Conservation (phyloP, 2,329 filamentous ascomycete species). For the Teratosphaeria pseudoeucalypti region DNA sequence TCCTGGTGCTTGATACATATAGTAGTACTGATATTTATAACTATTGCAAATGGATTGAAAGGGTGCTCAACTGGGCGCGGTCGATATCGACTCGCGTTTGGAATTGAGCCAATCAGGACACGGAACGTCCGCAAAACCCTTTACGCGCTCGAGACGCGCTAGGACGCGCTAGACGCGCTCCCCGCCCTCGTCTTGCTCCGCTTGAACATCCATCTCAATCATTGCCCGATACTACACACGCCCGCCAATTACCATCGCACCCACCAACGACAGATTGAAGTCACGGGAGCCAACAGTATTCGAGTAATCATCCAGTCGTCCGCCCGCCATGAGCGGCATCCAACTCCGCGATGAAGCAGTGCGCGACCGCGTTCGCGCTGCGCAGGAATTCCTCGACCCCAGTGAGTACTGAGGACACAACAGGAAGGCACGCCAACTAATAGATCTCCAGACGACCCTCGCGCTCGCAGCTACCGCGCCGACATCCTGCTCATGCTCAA, state of each 20-base stretch:
- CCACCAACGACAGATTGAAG: background rate
- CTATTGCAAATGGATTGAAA: too few species aligned
- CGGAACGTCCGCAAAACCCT: too few species aligned
- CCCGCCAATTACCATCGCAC: background rate
- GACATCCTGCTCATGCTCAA: conserved; percentile 74
- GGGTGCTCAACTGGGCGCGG: too few species aligned
- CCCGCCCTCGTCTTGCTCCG: background rate
- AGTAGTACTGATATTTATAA: too few species aligned
- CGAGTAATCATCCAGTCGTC: background rate
- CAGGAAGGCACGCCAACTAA: background rate
- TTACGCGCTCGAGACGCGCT: background rate
- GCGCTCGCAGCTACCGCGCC: conserved; percentile 67
- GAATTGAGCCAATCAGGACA: too few species aligned
- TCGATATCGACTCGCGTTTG: too few species aligned
- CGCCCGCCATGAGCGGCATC: conserved; percentile 53
- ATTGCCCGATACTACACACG: background rate
- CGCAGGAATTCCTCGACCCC: conserved; percentile 89
- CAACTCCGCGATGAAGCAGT: conserved; percentile 77
- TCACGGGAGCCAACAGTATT: background rate
- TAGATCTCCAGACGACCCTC: conserved; percentile 40
- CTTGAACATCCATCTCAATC: background rate
- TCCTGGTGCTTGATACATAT: background rate
- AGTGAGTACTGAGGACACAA: conserved; percentile 45
- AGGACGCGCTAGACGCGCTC: background rate
- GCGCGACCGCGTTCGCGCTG: conserved; percentile 71